Evolutionary conservation across 768 basidiomycete genomes (phyloP).

Genomic region (Leccinum broughii): DNA sequence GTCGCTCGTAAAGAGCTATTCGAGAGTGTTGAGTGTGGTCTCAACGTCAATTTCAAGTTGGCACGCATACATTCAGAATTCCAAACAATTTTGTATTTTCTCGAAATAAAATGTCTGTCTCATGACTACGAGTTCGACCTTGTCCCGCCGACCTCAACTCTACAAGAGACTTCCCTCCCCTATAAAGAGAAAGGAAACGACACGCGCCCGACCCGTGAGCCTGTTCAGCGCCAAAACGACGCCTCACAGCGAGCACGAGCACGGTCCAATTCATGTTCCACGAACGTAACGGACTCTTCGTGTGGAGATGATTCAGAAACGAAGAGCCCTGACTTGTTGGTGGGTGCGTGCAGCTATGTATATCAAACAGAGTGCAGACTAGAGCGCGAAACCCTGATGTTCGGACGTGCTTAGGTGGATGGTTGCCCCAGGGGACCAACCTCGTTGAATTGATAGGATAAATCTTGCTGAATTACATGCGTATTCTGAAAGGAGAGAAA

Average conservation of each 20-base stretch:
- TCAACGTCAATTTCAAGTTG: background rate
- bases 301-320: too few relatives aligned
- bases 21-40: background rate
- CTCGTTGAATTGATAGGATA: background rate
- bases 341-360: constrained; percentile 20
- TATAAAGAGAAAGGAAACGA: constrained; percentile 28
- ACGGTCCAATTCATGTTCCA: constrained; percentile 55
- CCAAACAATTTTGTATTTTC: constrained; percentile 13
- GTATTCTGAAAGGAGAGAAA: background rate
- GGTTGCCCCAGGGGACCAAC: too few relatives aligned
- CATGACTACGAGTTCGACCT: constrained; percentile 62
- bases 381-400: background rate
- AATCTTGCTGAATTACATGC: background rate
- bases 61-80: constrained; percentile 6
- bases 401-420: background rate
- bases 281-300: constrained; percentile 68
- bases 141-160: constrained; percentile 55
- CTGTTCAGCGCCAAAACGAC: constrained; percentile 60
- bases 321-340: constrained; percentile 26
- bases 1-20: background rate
- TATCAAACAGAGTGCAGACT: background rate
- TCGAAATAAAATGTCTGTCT: constrained; percentile 47
- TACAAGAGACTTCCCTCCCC: constrained; percentile 42
- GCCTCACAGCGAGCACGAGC: constrained; percentile 43
- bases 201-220: constrained; percentile 39